Percentiles rank a stretch among this genome's conserved stretches.
These are phyloP conservation scores for Clitoria ternatea DNA, from an alignment of 306 rosid genomes.

Conservation along the genomic window DNA sequence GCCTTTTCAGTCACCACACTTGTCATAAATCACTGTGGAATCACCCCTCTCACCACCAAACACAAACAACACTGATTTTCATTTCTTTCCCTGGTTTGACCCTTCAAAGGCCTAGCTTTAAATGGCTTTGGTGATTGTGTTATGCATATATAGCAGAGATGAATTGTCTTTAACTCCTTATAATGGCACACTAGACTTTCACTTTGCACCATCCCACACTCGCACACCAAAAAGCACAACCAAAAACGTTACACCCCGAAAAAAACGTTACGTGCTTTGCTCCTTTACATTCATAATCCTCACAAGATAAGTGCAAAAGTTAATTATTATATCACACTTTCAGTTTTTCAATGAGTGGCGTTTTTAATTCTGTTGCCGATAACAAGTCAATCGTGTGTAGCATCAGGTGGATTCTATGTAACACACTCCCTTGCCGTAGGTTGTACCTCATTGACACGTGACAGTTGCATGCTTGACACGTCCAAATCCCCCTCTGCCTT, in stretches of 20 bases:
- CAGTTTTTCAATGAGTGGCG: neutral
- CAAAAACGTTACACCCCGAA: no score
- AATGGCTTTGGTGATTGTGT: conserved; percentile 7
- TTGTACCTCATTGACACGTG: conserved; percentile 22
- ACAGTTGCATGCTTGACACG: conserved; percentile 34
- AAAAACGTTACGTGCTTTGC: neutral
- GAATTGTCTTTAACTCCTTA: conserved; percentile 25
- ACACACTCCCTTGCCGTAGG: neutral
- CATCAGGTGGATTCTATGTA: neutral
- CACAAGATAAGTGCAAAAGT: neutral
- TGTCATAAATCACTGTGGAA: neutral
- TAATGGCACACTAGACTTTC: conserved; percentile 50
- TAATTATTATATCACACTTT: neutral
- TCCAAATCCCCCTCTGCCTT: neutral
- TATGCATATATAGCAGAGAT: conserved; percentile 11
- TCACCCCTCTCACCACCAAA: neutral
- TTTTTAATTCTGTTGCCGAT: conserved; percentile 9
- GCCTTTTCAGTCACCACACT: neutral
- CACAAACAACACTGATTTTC: neutral
- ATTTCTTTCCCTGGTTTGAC: no score
- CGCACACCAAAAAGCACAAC: conserved; percentile 19
- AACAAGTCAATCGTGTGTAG: neutral
- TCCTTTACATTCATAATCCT: neutral
- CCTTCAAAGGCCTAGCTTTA: neutral
- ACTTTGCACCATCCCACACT: conserved; percentile 27